Evolutionary conservation across 1,284 basidiomycete genomes (phyloP), one percentile per base, ranked within the genome.

Genomic region (Malassezia sympodialis): DNA sequence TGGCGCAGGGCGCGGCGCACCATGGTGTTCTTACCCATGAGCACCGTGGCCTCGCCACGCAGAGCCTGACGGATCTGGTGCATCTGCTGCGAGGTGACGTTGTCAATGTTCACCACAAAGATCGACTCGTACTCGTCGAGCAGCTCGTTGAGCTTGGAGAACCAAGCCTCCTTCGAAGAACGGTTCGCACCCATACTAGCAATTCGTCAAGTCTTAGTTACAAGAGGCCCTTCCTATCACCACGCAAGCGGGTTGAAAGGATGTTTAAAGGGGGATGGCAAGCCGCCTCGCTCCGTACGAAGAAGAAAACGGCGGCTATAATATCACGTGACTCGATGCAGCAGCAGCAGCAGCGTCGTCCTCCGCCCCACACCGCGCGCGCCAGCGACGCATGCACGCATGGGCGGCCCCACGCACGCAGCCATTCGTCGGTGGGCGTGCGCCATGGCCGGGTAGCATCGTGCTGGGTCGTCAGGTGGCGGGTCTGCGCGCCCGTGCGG

Each of bases 1-100:
- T 85, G 81, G 69, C 93, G 90, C 66, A 99, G 83, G 58, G 90
- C 93, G 76, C 93, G 90, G 79, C 93, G 88, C 73, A 96, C 91
- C 94, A 98, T 96, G 77, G 94, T 99, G 85, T 99, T 99, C 82
- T 99, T 99, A 76, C 93, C 93, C 94, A 99, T 99, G 72, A 99
- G 78, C 65, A 98, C 91, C 59, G 90, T 80, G 81, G 88, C 94
- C 78, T 89, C 90, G 75, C 90, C 90, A 73, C 94, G 90, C 77
- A 99, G 61, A 51, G 93, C 81, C 68, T 88, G 85, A 81, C 94
- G 91, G 76, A 98, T 96, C 79, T 94, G 90, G 77, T 94, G 90
- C 89, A 91, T 76, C 80, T 99, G 94, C 82, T 96, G 94, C 62
- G 91, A 96, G 60, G 89, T 89, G 76, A 99, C 93, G 79, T 98